Evolutionary conservation across 176 grass and related monocot genomes (phyloP).

Genomic region (Chrysopogon serrulatus): DNA sequence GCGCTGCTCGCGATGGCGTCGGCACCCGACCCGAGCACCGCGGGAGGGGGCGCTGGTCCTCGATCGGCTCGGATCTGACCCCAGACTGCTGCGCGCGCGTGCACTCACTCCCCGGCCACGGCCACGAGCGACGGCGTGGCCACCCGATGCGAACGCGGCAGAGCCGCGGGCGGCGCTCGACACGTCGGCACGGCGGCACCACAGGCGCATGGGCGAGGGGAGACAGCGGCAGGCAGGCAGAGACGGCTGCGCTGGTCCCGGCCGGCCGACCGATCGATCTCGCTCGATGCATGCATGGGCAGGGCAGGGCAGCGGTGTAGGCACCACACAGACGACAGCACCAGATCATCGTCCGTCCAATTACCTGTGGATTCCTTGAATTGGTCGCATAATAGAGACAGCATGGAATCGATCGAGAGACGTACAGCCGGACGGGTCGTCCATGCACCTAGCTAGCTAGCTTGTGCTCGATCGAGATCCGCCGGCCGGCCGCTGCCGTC

Average conservation of each 20-base stretch:
- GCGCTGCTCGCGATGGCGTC: too few species aligned
- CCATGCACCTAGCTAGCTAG: background rate
- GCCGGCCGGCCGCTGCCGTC: background rate
- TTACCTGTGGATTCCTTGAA: background rate
- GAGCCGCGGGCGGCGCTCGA: background rate
- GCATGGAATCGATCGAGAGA: background rate
- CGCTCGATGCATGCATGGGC: too few species aligned
- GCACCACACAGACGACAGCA: background rate
- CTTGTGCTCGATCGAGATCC: background rate
- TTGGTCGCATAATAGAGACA: background rate
- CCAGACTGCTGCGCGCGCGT: background rate
- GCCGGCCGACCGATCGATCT: background rate
- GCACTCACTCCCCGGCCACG: too few species aligned
- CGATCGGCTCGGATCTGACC: too few species aligned
- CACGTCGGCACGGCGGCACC: conserved; percentile 3
- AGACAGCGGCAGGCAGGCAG: background rate
- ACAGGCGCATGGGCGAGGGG: background rate
- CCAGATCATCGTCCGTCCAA: background rate
- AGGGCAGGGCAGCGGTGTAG: background rate
- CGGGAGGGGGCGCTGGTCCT: too few species aligned
- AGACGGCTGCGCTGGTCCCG: background rate
- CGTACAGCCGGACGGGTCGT: background rate
- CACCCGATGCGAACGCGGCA: background rate
- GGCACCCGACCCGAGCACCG: too few species aligned
- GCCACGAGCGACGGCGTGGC: background rate